Evolutionary conservation across 192 early-diverging fungal genomes (phyloP).

Genomic region (Coemansia sp.): DNA sequence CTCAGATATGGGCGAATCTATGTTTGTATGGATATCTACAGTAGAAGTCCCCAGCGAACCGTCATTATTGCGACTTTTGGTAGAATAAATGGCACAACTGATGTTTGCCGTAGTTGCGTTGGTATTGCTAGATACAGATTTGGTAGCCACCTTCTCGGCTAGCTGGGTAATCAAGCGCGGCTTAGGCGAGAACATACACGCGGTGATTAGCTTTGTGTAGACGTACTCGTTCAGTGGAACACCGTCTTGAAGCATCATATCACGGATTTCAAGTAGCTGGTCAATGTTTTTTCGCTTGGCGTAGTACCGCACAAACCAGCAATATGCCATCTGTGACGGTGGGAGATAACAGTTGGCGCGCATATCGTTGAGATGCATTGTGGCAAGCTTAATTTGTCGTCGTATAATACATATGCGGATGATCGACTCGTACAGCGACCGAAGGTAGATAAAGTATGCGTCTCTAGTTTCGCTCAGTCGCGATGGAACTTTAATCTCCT

Average conservation of each 20-base stretch:
- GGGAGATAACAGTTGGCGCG: conserved; percentile 48
- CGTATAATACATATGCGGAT: conserved; percentile 33
- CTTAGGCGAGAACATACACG: conserved; percentile 47
- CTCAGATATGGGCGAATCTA: neutral
- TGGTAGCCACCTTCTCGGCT: conserved; percentile 1
- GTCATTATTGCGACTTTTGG: no score
- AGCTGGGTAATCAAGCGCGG: conserved; percentile 15
- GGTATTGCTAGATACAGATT: no score
- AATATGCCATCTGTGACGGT: conserved; percentile 30
- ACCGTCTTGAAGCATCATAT: conserved; percentile 46
- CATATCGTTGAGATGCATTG: conserved; percentile 37
- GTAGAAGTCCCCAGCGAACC: no score
- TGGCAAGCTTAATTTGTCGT: conserved; percentile 16
- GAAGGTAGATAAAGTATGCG: conserved; percentile 42
- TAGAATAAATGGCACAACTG: no score
- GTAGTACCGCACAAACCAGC: conserved; percentile 43
- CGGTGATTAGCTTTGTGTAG: conserved; percentile 47
- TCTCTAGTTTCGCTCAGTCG: conserved; percentile 26
- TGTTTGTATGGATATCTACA: neutral
- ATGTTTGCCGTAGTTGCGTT: no score
- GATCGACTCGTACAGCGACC: conserved; percentile 41
- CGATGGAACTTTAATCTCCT: conserved; percentile 19
- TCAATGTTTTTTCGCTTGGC: conserved; percentile 46
- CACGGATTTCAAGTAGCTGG: conserved; percentile 32
- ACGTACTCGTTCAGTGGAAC: conserved; percentile 31